These are phyloP conservation scores for Micromonas commoda DNA, from an alignment of 139 green algal species.

Conservation along the genomic window DNA sequence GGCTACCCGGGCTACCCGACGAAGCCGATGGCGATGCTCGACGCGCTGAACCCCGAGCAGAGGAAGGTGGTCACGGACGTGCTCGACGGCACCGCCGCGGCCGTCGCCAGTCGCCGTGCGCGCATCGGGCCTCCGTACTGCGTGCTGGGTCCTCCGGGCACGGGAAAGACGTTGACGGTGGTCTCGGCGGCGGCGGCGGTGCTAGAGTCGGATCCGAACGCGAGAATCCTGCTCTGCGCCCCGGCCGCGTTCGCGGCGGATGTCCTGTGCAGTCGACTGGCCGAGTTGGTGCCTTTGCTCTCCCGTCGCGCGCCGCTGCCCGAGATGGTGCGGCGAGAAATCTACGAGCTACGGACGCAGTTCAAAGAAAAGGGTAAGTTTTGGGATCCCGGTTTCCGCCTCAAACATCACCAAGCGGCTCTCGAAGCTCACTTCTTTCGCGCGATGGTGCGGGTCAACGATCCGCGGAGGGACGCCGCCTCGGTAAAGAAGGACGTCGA, in stretches of 20 bases:
- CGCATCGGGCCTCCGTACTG: constrained; percentile 20
- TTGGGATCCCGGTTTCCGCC: no score
- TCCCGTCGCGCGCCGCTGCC: neutral
- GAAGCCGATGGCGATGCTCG: neutral
- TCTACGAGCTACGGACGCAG: no score
- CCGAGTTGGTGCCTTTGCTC: neutral
- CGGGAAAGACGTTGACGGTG: constrained; percentile 68
- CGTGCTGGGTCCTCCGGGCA: constrained; percentile 59
- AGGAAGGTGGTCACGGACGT: neutral
- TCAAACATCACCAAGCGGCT: no score
- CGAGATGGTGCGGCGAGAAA: neutral
- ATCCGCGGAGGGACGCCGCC: constrained; percentile 43
- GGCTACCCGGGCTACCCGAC: neutral
- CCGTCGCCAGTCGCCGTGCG: no score
- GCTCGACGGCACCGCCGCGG: neutral
- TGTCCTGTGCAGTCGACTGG: constrained; percentile 44
- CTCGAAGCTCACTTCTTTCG: no score
- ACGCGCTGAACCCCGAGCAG: neutral
- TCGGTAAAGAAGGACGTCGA: constrained; percentile 45
- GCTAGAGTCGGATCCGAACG: constrained; percentile 27
- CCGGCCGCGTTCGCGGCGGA: constrained; percentile 53
- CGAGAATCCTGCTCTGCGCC: constrained; percentile 44
- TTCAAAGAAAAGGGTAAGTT: no score
- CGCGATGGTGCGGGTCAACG: constrained; percentile 50
- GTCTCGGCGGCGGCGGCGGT: constrained; percentile 43